Evolutionary conservation across 495 filamentous ascomycete genomes (phyloP).

Genomic region (Annulohypoxylon nitens): DNA sequence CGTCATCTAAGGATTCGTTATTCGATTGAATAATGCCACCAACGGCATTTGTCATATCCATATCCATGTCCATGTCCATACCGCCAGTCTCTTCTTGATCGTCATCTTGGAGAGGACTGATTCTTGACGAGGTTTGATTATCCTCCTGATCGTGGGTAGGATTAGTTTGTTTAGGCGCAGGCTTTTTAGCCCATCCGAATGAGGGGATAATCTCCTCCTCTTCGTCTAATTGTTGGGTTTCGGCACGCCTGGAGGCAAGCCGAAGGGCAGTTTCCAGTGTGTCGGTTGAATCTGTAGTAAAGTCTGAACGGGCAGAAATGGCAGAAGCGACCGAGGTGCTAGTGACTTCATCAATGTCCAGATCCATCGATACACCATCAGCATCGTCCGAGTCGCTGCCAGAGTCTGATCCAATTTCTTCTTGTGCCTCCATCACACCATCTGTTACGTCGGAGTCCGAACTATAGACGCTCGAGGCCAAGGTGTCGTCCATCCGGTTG

Average conservation of each 20-base stretch:
- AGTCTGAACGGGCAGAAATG: conserved; percentile 67
- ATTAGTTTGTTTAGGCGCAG: conserved; percentile 27
- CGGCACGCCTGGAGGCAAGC: conserved; percentile 79
- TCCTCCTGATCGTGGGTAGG: conserved; percentile 33
- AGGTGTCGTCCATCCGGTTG: conserved; percentile 71
- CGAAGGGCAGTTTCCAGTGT: conserved; percentile 82
- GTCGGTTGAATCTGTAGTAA: conserved; percentile 69
- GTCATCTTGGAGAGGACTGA: conserved; percentile 19
- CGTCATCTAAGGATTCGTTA: conserved; percentile 43
- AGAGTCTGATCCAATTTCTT: conserved; percentile 66
- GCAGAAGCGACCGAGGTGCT: conserved; percentile 71
- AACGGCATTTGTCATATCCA: conserved; percentile 68
- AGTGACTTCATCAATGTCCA: conserved; percentile 77
- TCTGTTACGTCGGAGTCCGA: conserved; percentile 73
- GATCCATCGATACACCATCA: conserved; percentile 80
- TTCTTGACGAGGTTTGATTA: background rate
- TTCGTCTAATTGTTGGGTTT: conserved; percentile 77
- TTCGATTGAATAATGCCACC: conserved; percentile 66
- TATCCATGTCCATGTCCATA: conserved; percentile 60
- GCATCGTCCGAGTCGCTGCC: conserved; percentile 73
- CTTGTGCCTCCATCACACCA: conserved; percentile 66
- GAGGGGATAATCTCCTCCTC: conserved; percentile 84
- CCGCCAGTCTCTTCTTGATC: conserved; percentile 50
- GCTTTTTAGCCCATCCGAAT: conserved; percentile 62
- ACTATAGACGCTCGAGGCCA: conserved; percentile 85